Conservation (phyloP, 768 basidiomycete genomes). For the Termitomyces eurrhizus region DNA sequence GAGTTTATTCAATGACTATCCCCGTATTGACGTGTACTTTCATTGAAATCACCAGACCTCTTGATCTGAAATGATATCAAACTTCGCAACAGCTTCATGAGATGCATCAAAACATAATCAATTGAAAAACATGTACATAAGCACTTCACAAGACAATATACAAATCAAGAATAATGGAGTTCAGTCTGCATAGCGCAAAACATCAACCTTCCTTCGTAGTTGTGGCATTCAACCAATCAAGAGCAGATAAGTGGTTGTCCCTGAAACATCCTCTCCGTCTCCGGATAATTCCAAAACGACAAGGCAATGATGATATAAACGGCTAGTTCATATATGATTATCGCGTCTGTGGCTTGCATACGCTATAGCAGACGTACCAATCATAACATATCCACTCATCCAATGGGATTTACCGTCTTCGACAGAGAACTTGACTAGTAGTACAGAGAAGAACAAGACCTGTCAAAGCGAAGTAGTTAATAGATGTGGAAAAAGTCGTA, state of each 20-base stretch:
- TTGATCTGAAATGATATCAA: too few species aligned
- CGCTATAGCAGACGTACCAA: constrained; percentile 23
- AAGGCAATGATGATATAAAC: constrained; percentile 34
- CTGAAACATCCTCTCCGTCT: constrained; percentile 29
- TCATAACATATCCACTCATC: constrained; percentile 39
- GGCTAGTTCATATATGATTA: constrained; percentile 14
- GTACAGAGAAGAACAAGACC: constrained; percentile 36
- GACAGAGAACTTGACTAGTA: constrained; percentile 40
- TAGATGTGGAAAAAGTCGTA: too few species aligned
- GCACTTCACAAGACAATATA: not conserved
- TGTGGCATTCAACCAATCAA: not conserved
- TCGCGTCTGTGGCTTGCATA: too few species aligned
- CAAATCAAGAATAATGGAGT: not conserved
- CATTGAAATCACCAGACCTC: too few species aligned
- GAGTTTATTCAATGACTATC: too few species aligned
- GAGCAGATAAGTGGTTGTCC: not conserved
- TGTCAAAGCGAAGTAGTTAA: constrained; percentile 1
- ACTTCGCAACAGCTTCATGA: too few species aligned
- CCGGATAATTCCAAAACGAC: constrained; percentile 38
- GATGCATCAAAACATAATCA: too few species aligned
- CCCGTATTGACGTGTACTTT: too few species aligned
- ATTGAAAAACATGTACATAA: too few species aligned
- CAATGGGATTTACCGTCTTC: constrained; percentile 47
- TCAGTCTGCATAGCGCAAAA: not conserved
- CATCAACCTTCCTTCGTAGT: not conserved